Evolutionary conservation across 176 grass and related monocot genomes (phyloP).

Genomic region (Melocanna baccifera): DNA sequence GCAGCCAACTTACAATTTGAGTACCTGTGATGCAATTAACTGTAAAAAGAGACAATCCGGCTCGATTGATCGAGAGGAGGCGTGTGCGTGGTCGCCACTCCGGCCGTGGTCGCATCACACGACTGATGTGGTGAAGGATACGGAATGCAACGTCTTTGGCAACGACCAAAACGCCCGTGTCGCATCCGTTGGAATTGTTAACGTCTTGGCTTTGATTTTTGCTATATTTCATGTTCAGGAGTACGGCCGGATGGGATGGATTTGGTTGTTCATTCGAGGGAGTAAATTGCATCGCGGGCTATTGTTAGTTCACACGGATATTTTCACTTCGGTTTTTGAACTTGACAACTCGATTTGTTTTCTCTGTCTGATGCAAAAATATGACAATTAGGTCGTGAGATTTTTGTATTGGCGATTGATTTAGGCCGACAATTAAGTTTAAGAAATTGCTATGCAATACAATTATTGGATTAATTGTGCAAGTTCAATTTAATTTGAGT

Average conservation of each 20-base stretch:
- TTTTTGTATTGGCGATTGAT: background rate
- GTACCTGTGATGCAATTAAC: too few species aligned
- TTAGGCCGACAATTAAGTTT: background rate
- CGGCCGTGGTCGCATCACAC: background rate
- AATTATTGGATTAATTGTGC: too few species aligned
- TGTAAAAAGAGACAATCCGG: background rate
- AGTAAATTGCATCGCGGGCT: too few species aligned
- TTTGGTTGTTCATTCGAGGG: too few species aligned
- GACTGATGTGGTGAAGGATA: background rate
- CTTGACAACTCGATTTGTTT: background rate
- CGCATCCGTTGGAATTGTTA: background rate
- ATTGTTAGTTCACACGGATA: background rate
- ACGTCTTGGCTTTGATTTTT: background rate
- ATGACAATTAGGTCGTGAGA: background rate
- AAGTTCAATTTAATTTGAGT: too few species aligned
- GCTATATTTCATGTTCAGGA: background rate
- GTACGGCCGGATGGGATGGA: background rate
- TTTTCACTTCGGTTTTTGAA: background rate
- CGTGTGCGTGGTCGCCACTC: background rate
- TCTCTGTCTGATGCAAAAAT: background rate
- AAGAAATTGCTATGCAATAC: too few species aligned
- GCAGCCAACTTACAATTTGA: too few species aligned
- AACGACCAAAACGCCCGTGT: background rate
- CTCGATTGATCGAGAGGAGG: background rate
- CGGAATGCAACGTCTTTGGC: constrained; percentile 13